Evolutionary conservation across 768 basidiomycete genomes (phyloP).

Genomic region (Punctularia strigosozonata): DNA sequence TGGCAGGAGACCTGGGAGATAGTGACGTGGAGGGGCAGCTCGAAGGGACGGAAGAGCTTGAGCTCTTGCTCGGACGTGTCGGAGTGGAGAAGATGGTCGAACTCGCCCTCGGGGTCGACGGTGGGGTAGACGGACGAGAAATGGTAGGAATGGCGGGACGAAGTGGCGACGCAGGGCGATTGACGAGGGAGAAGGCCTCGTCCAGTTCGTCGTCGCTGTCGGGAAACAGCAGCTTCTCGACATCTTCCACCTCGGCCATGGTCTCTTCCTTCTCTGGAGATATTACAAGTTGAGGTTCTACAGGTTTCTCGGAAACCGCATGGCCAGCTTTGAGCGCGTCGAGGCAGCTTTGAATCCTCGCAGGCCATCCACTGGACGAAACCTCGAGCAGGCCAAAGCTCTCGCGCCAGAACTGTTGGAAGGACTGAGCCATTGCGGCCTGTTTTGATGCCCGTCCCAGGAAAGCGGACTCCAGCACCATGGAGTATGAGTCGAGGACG

Average conservation of each 20-base stretch:
- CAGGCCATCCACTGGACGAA: constrained; percentile 46
- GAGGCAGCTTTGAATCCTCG: constrained; percentile 27
- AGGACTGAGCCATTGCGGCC: constrained; percentile 32
- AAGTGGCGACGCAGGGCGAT: constrained; percentile 1
- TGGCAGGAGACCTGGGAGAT: too few relatives aligned
- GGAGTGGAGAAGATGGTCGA: neutral
- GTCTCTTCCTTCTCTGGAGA: constrained; percentile 11
- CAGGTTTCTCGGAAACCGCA: constrained; percentile 5
- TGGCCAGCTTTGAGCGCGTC: constrained; percentile 7
- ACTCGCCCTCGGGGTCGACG: constrained; percentile 4
- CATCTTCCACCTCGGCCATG: constrained; percentile 4
- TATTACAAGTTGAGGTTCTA: constrained; percentile 1
- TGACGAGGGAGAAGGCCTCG: neutral
- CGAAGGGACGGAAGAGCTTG: constrained; percentile 37
- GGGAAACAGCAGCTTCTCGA: constrained; percentile 2
- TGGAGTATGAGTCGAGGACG: constrained; percentile 34
- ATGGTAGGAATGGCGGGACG: constrained; percentile 1
- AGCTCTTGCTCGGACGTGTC: neutral
- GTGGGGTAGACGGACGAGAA: constrained; percentile 1
- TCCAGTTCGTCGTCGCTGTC: constrained; percentile 4
- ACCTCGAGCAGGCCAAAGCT: too few relatives aligned
- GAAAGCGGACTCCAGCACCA: constrained; percentile 49
- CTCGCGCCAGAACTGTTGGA: constrained; percentile 63
- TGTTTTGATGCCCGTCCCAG: constrained; percentile 36
- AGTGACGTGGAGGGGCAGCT: too few relatives aligned